Evolutionary conservation across 2,329 filamentous ascomycete species (phyloP), one percentile per base, ranked within the genome.

Genomic region (Alternaria brassicae): DNA sequence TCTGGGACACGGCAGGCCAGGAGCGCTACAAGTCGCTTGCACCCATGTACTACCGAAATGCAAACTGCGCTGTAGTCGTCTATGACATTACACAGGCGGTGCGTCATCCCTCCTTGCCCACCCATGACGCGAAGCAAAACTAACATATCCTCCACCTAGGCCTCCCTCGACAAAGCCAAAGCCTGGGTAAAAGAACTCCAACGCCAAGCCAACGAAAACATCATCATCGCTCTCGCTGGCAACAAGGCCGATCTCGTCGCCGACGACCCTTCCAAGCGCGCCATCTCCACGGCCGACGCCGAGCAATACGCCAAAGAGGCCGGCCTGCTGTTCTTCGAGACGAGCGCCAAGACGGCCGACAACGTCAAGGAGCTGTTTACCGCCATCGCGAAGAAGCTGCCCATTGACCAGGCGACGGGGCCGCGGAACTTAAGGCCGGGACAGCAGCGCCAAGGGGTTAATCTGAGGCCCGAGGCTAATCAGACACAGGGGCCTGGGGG

Each of bases 31-130:
- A 98, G 85, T 98, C 95, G 12, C 85, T 99, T 68, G 95, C 95
- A 32, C 95, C 95, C 72, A 99, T 99, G 95, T 99, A 99, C 85
- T 99, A 99, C 83, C 86, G 96, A 73, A 99, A 99, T 79, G 96
- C 96, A 71, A 98, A 99, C 87, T 98, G 95, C 82, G 95, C 96
- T 59, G 94, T 99, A 30, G 94, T 99, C 48, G 95, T 99, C 68
- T 99, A 99, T 81, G 95, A 99, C 82, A 98, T 99, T 76, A 99
- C 95, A 76, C 95, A 99, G 87, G 92, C 95, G 69, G 95, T 99
- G 89, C 64, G 91, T 81, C 44, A 30, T 53, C 21, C 5, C 21
- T 27, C 21, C 7, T 23, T 12, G n/a, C 3, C 19, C 8, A 1
- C 36, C 17, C 4, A 50, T 28, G 9, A 57, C 64, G 66, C 61